Evolutionary conservation across 1,284 basidiomycete species (phyloP), one percentile per base, ranked within the genome.

Genomic region (Ceratobasidium sp.): DNA sequence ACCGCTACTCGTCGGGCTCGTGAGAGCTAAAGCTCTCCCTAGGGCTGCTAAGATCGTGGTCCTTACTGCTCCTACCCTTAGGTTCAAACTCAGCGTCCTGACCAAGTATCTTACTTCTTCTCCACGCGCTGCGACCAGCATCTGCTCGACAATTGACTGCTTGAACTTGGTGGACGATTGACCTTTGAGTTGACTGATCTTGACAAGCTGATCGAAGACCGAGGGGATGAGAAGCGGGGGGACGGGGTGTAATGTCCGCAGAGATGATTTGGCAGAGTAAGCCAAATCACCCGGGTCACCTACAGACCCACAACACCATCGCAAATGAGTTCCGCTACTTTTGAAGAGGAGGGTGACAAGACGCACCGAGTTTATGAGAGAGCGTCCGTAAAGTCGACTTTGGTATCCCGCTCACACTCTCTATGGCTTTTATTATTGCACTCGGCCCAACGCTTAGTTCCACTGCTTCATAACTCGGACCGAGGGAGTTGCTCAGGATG

Each of bases 71-170:
- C 94, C 94, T 32, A 94, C 93, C 30, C 95, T 88, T 49, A 98
- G 84, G 80, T 97, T 93, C 76, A 90, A 89, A 46, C 88, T 88
- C 43, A 98, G 85, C 2, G 90, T 95, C 49, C 96, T 87, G 38
- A 93, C 91, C 21, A 98, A 84, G 78, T 90, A 98, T 35, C 95
- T 87, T 23, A 88, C 87, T 82, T 98, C 95, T 80, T 98, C 96
- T 13, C 95, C 96, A 72, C 87, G 88, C 0, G 94, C 91, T 7
- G 94, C 87, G 1, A 98, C 88, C 30, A 98, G 86, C 44, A 98
- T 85, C 78, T 89, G 91, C 77, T 95, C 90, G 1, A 96, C 91
- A 32, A 94, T 85, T 52, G 88, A 87, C 59, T 92, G 91, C 80
- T 95, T 96, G 74, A 88, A 84, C 77, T 88, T 91, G 2, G 87